Evolutionary conservation across 2,329 filamentous ascomycete species (phyloP), one percentile per base, ranked within the genome.

Genomic region (Cordyceps fumosorosea): DNA sequence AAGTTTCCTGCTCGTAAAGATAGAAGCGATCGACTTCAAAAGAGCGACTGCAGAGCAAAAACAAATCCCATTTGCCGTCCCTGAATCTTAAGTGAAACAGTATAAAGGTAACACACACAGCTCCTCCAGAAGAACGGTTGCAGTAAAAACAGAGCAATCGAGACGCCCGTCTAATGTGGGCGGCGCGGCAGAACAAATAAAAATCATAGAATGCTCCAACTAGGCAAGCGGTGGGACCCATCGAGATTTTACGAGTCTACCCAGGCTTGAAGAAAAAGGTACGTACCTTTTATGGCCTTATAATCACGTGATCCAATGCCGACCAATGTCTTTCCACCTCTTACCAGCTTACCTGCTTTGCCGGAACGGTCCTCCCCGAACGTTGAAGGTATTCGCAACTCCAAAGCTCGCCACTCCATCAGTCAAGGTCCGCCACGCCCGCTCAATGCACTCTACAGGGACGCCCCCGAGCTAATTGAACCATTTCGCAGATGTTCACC

Each of bases 401-500:
- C 42, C 51, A 50, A 37, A 58, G 37, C 60, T 53, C 60, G 53
- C 52, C 53, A 34, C 51, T 56, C 18, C 32, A 62, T 62, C 62
- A 50, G 50, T 57, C 63, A 64, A 59, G 37, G 63, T 64, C 34
- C 51, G 57, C 61, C 44, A 20, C 29, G n/a, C n/a, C 32, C 18
- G 20, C 44, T 37, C 56, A 53, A 53, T 56, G 37, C 42, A 45
- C 51, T 26, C n/a, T 24, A 2, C 20, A n/a, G 40, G 42, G 14
- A 56, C 26, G 34, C 7, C 29, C 20, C 26, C 45, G 59, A 65
- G 69, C 77, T 77, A 76, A 80, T 79, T 82, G 75, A 77, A 40
- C n/a, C 16, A 55, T 60, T 44, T 18, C 22, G 48, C 73, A 96
- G 90, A 96, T 96, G 92, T 82, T 95, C 78, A 84, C 91, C 80